Percentiles rank a stretch among this genome's conserved stretches.
Evolutionary conservation across 2,329 filamentous ascomycete species (phyloP).

Genomic region (Talaromyces sp.): DNA sequence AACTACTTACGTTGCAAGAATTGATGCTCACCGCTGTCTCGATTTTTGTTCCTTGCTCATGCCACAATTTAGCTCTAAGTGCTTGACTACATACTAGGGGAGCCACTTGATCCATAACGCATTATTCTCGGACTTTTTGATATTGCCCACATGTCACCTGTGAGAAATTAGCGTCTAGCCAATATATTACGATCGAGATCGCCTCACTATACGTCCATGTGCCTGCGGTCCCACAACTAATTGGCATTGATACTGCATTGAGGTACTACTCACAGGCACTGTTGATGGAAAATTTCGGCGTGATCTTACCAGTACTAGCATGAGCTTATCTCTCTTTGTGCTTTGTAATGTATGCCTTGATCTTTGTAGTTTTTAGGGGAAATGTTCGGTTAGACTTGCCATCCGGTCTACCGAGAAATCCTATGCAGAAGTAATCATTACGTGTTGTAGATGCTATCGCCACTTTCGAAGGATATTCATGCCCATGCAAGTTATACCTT

Average conservation of each 20-base stretch:
- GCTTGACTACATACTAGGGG: not conserved
- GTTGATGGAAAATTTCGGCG: not conserved
- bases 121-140: not conserved
- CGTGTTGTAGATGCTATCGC: not conserved
- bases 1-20: not conserved
- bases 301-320: not conserved
- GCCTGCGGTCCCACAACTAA: not conserved
- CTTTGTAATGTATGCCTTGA: not conserved
- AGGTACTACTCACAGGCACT: not conserved
- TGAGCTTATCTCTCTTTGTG: not conserved
- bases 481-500: not conserved
- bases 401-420: not conserved
- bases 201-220: not conserved
- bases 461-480: not conserved
- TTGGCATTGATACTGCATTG: constrained; percentile 1
- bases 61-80: not conserved
- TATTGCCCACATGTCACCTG: not conserved
- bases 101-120: not conserved
- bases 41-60: not conserved
- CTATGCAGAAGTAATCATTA: not conserved
- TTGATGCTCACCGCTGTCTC: constrained; percentile 1
- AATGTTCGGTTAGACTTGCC: not conserved
- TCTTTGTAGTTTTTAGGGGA: not conserved
- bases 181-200: not conserved
- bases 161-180: not conserved